These are phyloP conservation scores for Hypsizygus marmoreus DNA, from an alignment of 768 basidiomycete genomes.

Conservation along the genomic window DNA sequence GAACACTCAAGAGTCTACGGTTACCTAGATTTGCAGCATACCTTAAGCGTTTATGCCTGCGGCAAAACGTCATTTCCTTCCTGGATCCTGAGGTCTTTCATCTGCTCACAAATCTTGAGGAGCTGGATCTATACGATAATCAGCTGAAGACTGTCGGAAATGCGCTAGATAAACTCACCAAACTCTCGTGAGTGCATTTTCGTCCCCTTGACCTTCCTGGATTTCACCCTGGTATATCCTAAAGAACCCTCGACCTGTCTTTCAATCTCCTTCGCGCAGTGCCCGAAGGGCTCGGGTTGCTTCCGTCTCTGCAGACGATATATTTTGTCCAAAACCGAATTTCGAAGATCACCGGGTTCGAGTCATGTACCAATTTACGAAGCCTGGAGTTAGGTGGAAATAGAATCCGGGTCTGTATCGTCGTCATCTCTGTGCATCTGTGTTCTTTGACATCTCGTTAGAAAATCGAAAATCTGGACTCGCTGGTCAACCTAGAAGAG, in stretches of 20 bases:
- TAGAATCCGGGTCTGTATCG: constrained; percentile 70
- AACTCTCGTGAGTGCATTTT: constrained; percentile 52
- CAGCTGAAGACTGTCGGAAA: constrained; percentile 75
- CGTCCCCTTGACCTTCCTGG: background rate
- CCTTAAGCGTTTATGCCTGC: constrained; percentile 76
- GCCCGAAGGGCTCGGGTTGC: constrained; percentile 59
- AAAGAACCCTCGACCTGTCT: constrained; percentile 85
- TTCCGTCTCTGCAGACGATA: constrained; percentile 68
- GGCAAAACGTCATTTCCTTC: constrained; percentile 79
- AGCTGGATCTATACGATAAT: constrained; percentile 96
- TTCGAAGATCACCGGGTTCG: constrained; percentile 70
- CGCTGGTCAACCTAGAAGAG: constrained; percentile 82
- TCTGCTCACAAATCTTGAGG: constrained; percentile 70
- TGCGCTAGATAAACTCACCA: constrained; percentile 58
- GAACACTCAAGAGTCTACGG: constrained; percentile 64
- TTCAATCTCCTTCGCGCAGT: constrained; percentile 86
- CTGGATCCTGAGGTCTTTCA: constrained; percentile 76
- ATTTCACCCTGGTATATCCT: background rate
- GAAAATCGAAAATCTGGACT: constrained; percentile 87
- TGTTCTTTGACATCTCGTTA: constrained; percentile 30
- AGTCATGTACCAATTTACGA: constrained; percentile 54
- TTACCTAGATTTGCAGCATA: constrained; percentile 71
- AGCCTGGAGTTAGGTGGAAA: constrained; percentile 96
- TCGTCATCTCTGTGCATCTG: background rate
- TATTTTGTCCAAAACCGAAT: constrained; percentile 99